Percentiles rank a stretch among this genome's conserved stretches.
phyloP scores from a whole-genome alignment of 2,329 filamentous ascomycete species.

The Fusarium miscanthi region DNA sequence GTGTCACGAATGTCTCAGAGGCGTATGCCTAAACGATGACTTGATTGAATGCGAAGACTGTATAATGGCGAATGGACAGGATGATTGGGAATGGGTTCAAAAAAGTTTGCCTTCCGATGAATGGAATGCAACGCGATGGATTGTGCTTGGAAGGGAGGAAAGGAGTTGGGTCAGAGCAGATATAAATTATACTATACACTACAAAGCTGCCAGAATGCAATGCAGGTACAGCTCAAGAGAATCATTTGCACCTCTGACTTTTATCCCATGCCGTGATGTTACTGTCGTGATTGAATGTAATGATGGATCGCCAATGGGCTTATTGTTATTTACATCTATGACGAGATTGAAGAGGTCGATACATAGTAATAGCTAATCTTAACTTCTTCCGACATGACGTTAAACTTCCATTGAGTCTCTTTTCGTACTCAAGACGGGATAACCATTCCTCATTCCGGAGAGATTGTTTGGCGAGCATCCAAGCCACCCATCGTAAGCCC shows the following conservation, averaged over 20 bases:
- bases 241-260: constrained; percentile 26
- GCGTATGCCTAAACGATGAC: constrained; percentile 30
- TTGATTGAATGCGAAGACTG: constrained; percentile 39
- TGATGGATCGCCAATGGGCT: neutral
- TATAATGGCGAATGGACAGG: constrained; percentile 27
- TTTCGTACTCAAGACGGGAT: neutral
- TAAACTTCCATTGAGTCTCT: neutral
- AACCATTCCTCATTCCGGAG: neutral
- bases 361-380: neutral
- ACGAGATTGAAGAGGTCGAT: neutral
- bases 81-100: constrained; percentile 6
- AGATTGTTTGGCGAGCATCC: neutral
- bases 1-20: constrained; percentile 35
- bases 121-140: constrained; percentile 33
- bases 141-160: constrained; percentile 25
- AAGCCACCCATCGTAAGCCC: neutral
- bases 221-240: constrained; percentile 41
- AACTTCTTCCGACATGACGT: neutral
- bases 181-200: constrained; percentile 46
- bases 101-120: constrained; percentile 38
- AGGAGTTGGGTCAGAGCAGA: constrained; percentile 30
- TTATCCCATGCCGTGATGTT: neutral
- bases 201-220: constrained; percentile 45
- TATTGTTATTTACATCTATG: neutral
- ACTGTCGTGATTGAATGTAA: neutral